Conservation (phyloP, 148 eudicot species). For the Rhododendron simsii region DNA sequence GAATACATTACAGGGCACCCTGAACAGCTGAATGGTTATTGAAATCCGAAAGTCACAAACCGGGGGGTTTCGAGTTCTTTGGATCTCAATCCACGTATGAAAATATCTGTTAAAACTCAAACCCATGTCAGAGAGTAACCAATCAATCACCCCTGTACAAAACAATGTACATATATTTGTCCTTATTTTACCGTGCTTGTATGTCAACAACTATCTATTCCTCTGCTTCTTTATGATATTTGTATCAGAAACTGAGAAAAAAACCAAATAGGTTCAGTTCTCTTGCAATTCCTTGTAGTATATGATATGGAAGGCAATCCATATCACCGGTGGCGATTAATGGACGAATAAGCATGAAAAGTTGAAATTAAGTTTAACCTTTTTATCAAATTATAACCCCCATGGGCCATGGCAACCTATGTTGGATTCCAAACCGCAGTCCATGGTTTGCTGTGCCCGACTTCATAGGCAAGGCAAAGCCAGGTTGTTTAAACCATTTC, state of each 20-base stretch:
- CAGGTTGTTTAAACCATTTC: not conserved
- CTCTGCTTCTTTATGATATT: not conserved
- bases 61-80: not conserved
- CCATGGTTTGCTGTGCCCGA: not conserved
- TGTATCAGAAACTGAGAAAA: not conserved
- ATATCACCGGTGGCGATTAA: not conserved
- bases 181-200: not conserved
- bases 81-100: not conserved
- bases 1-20: constrained; percentile 24
- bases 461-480: not conserved
- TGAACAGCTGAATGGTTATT: constrained; percentile 14
- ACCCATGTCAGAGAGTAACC: not conserved
- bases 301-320: not conserved
- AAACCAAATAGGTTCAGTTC: not conserved
- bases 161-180: not conserved
- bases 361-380: not conserved
- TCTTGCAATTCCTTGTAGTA: not conserved
- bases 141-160: not conserved
- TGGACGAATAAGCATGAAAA: not conserved
- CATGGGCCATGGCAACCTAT: not conserved
- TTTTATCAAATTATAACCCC: not conserved
- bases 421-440: not conserved
- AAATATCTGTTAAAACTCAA: not conserved
- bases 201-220: not conserved
- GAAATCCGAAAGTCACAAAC: not conserved